Evolutionary conservation across 805 yeast species (phyloP).

Genomic region (Starmerella etchellsii): DNA sequence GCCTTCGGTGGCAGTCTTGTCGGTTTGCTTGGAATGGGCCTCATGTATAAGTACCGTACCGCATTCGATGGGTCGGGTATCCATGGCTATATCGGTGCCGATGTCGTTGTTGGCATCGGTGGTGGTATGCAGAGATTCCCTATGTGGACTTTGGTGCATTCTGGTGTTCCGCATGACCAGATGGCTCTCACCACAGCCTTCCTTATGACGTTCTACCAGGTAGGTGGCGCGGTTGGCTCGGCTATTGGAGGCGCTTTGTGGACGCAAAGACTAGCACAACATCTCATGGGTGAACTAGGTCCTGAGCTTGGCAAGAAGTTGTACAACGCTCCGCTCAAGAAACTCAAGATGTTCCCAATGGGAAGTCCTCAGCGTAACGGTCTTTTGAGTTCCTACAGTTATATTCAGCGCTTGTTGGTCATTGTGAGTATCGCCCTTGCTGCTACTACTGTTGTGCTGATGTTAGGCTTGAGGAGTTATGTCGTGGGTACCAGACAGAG

Average conservation of each 20-base stretch:
- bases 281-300: conserved; percentile 30
- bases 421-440: conserved; percentile 42
- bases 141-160: conserved; percentile 47
- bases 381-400: conserved; percentile 44
- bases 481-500: conserved; percentile 5
- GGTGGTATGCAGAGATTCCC: conserved; percentile 61
- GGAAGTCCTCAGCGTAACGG: conserved; percentile 48
- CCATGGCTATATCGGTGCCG: conserved; percentile 52
- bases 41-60: conserved; percentile 44
- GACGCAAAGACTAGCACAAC: conserved; percentile 44
- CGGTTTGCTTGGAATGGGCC: conserved; percentile 51
- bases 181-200: conserved; percentile 52
- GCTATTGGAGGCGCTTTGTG: conserved; percentile 61
- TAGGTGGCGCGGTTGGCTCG: conserved; percentile 54
- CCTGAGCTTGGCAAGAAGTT: conserved; percentile 33
- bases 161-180: conserved; percentile 48
- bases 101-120: conserved; percentile 55
- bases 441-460: conserved; percentile 16
- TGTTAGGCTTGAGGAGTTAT: conserved; percentile 8
- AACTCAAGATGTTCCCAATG: conserved; percentile 39
- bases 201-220: conserved; percentile 43
- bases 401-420: conserved; percentile 46
- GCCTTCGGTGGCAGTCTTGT: conserved; percentile 44
- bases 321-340: conserved; percentile 43
- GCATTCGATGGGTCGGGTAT: conserved; percentile 31